Evolutionary conservation across 2,329 filamentous ascomycete species (phyloP), one percentile per base, ranked within the genome.

Genomic region (Scedosporium dehoogii): DNA sequence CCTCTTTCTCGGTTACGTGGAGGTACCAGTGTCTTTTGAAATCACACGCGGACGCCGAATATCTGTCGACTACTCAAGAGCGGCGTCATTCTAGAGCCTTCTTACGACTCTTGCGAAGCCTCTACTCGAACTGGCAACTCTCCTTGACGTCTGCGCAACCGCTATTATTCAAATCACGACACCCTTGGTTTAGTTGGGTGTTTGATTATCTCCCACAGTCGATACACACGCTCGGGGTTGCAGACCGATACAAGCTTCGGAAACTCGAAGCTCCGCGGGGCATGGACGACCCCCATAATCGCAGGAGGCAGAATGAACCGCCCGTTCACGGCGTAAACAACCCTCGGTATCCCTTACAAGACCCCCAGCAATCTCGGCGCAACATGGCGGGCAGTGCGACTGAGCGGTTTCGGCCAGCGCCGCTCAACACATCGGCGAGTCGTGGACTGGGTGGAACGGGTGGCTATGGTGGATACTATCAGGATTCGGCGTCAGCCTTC

Each of bases 251-350:
- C 29, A 60, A 33, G 44, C 44, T 23, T 53, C 46, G 59, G 42
- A 18, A 51, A n/a, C 42, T n/a, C 59, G 23, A 46, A 27, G 21
- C 38, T 27, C 14, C 18, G 44, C 73, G 76, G 76, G 86, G 85
- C 73, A 94, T 94, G 90, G 90, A 93, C 80, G 86, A 89, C 77
- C 85, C 87, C 78, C 84, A 84, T 76, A 85, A 83, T 73, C 81
- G 85, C 72, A 82, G 86, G 79, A 88, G 89, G 83, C 88, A 89
- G 79, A 85, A 88, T 83, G 89, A 89, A 76, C 80, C 83, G 76
- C 81, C 85, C 73, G 79, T 82, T 75, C 87, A 88, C 76, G 80
- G 84, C 71, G 75, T 78, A 71, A 81, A 81, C 74, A 80, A 78
- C 72, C 73, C 78, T 60, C 79, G 81, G 74, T 85, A 82, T 67